Conservation (phyloP, 2,329 filamentous ascomycete species). For the Apiospora aurea region DNA sequence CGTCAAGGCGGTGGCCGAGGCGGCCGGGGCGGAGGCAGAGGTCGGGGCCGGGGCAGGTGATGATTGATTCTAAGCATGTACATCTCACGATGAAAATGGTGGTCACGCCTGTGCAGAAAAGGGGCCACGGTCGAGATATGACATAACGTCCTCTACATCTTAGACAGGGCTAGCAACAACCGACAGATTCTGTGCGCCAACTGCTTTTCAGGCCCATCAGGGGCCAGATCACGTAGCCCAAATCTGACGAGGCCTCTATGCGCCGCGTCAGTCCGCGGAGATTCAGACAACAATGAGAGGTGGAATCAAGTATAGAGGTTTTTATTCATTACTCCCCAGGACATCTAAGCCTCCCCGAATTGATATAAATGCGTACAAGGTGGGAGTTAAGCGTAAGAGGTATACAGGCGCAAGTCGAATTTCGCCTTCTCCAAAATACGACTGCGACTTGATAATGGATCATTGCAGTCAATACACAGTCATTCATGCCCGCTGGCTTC, state of each 20-base stretch:
- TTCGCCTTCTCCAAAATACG: not conserved
- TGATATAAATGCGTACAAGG: not conserved
- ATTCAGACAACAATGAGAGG: not conserved
- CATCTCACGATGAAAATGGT: not conserved
- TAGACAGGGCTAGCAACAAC: not conserved
- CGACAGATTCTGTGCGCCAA: not conserved
- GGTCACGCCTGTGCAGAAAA: not conserved
- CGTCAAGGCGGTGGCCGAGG: constrained; percentile 45
- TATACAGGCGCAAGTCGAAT: not conserved
- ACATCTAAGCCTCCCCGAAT: not conserved
- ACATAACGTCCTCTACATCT: not conserved
- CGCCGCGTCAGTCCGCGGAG: not conserved
- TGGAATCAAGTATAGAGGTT: not conserved
- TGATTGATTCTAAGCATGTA: not conserved
- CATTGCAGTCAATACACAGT: not conserved
- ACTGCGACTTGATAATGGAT: not conserved
- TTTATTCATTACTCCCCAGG: not conserved
- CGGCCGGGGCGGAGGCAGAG: constrained; percentile 40
- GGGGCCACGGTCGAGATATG: not conserved
- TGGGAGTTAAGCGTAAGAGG: not conserved
- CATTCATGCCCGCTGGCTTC: not conserved
- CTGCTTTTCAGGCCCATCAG: not conserved
- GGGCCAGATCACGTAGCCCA: not conserved
- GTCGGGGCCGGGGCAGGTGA: constrained; percentile 36
- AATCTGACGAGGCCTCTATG: not conserved